Base-by-base conservation (phyloP, 164 flowering plant genomes). In the Aristolochia californica region DNA sequence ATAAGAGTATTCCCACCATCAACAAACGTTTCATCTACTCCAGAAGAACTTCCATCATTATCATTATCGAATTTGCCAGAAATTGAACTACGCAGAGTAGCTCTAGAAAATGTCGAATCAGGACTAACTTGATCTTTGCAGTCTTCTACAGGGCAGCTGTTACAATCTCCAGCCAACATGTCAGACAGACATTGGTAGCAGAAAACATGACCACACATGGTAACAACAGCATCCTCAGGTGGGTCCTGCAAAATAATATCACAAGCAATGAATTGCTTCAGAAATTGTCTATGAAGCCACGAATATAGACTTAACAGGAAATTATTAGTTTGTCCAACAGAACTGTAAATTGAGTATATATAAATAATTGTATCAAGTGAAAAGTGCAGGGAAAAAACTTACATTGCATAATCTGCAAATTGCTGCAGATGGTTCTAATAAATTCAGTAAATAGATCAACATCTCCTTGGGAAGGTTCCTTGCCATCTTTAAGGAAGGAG, bases 181-280 rank as follows among this genome's bases (percentile, higher is more conserved):
- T 88, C 94, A 21, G 89, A 79, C 14, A 87, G 86, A 70, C 98
- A 88, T 69, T 88, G 97, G 69, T 82, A 78, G 78, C 98, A 91
- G 71, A 91, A 91, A 56, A 87, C 87, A 72, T 91, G 98, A 52
- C 89, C 83, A 52, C 98, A 88, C 72, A 78, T 75, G 13, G 96
- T 87, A 60, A 88, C 84, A 65, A 91, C 86, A 63, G 93, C 88
- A 79, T 91, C 84, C 69, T 91, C 98, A 0, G 98, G 89, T 60
- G 89, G 81, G 69, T 91, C 98, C 98, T 91, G 80, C 56, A 65
- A 63, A 68, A 69, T 40, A 48, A 71, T 43, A 30, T 62, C 40
- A 38, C 5, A 18, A 24, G 24, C 64, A 57, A 22, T 24, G 43
- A n/a, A 20, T 11, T 53, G 58, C 40, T 20, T 14, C 5, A 47